Evolutionary conservation across 352 stramenopile genomes (phyloP).

Genomic region (Phytophthora sojae): DNA sequence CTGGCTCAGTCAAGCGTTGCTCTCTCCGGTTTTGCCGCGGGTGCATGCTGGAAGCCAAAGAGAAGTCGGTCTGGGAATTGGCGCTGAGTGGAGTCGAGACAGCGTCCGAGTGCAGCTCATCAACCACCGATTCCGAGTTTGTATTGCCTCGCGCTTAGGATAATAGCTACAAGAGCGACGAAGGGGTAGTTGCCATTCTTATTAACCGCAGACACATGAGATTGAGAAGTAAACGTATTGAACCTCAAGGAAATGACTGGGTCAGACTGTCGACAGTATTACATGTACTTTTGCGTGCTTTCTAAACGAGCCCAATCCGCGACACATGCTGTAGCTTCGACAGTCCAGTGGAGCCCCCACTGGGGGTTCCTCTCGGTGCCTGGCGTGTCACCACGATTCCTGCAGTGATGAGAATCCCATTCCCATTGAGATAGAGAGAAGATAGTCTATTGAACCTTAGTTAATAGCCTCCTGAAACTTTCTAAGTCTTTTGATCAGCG

Average conservation of each 20-base stretch:
- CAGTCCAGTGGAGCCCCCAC: too few species aligned
- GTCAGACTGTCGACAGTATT: too few species aligned
- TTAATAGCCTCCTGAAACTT: background rate
- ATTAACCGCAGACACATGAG: too few species aligned
- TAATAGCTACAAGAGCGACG: background rate
- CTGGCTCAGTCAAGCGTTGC: background rate
- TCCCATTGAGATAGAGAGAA: too few species aligned
- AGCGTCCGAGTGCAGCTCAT: background rate
- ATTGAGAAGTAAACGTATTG: too few species aligned
- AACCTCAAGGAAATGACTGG: too few species aligned
- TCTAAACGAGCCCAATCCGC: too few species aligned
- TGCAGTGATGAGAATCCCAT: too few species aligned
- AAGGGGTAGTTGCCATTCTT: background rate
- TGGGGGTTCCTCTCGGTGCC: too few species aligned
- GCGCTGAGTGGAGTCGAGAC: conserved; percentile 3
- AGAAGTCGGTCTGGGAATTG: background rate
- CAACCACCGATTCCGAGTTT: background rate
- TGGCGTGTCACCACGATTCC: too few species aligned
- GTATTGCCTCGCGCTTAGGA: background rate
- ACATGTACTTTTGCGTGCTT: too few species aligned
- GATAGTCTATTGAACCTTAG: background rate
- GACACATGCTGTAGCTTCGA: too few species aligned
- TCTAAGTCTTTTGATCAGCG: background rate
- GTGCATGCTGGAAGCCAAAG: background rate
- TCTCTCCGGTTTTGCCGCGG: background rate